phyloP scores from a whole-genome alignment of 148 eudicot genomes.

The Selenicereus undatus region DNA sequence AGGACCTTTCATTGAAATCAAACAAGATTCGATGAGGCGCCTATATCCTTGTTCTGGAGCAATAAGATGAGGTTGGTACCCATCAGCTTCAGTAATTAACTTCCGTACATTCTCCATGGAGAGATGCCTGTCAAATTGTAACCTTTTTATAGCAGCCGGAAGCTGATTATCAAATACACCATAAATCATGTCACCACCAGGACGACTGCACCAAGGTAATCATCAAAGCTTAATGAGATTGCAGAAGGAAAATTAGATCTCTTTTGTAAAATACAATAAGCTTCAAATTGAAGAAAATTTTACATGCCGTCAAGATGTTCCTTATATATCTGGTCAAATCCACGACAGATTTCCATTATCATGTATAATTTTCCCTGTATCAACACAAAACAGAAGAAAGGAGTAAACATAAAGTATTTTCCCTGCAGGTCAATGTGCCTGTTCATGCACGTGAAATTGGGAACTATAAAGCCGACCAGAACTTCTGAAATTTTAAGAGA shows the following conservation, averaged over 20 bases:
- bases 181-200: conserved; percentile 95
- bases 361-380: conserved; percentile 88
- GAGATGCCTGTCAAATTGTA: conserved; percentile 97
- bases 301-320: conserved; percentile 97
- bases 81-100: conserved; percentile 95
- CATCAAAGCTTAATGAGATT: conserved; percentile 5
- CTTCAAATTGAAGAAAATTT: not conserved
- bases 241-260: not conserved
- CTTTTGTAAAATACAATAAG: not conserved
- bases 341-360: conserved; percentile 94
- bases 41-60: conserved; percentile 99
- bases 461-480: not conserved
- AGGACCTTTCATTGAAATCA: conserved; percentile 86
- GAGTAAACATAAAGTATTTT: not conserved
- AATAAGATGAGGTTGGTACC: conserved; percentile 97
- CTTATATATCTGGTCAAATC: conserved; percentile 88
- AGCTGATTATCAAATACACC: conserved; percentile 92
- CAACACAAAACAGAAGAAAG: conserved; percentile 9
- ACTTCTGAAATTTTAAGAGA: not conserved
- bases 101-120: conserved; percentile 93
- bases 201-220: conserved; percentile 57
- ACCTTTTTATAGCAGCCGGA: conserved; percentile 94
- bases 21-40: conserved; percentile 85
- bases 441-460: not conserved
- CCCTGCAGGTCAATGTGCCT: not conserved